Conservation (phyloP, 2,329 filamentous ascomycete species). For the Aaosphaeria arxii region DNA sequence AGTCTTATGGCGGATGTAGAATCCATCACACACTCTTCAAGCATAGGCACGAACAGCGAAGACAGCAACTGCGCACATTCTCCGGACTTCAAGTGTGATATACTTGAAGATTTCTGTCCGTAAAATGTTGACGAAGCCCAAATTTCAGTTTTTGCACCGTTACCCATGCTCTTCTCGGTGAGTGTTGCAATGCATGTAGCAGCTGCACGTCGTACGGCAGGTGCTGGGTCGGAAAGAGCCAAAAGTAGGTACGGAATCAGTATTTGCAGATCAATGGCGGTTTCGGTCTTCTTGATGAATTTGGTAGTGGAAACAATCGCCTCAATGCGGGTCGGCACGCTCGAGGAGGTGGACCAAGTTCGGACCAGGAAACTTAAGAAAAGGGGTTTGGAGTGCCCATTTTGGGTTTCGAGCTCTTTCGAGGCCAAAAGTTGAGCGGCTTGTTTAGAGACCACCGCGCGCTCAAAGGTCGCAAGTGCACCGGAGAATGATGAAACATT, state of each 20-base stretch:
- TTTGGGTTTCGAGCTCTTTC: constrained; percentile 53
- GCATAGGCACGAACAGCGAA: constrained; percentile 65
- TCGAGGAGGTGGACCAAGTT: constrained; percentile 70
- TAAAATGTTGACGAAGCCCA: constrained; percentile 53
- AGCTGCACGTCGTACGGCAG: constrained; percentile 72
- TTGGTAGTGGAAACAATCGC: constrained; percentile 59
- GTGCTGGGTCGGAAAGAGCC: constrained; percentile 72
- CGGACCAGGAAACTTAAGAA: constrained; percentile 74
- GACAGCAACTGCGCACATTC: constrained; percentile 61
- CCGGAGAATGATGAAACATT: constrained; percentile 25
- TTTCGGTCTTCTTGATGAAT: constrained; percentile 28
- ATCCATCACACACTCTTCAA: constrained; percentile 88
- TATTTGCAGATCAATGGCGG: constrained; percentile 67
- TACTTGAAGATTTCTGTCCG: constrained; percentile 46
- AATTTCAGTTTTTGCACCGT: constrained; percentile 39
- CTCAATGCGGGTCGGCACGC: constrained; percentile 64
- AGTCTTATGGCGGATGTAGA: constrained; percentile 65
- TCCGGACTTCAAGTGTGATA: constrained; percentile 59
- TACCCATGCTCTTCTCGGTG: constrained; percentile 10
- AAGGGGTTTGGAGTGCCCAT: constrained; percentile 59
- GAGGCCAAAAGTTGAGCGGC: constrained; percentile 49
- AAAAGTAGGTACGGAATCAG: constrained; percentile 78
- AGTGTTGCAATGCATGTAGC: constrained; percentile 56
- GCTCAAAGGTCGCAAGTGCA: constrained; percentile 24
- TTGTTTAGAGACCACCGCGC: constrained; percentile 17